Evolutionary conservation across 805 yeast genomes (phyloP), one percentile per base, ranked within the genome.

Genomic region (Hanseniaspora taiwanica): DNA sequence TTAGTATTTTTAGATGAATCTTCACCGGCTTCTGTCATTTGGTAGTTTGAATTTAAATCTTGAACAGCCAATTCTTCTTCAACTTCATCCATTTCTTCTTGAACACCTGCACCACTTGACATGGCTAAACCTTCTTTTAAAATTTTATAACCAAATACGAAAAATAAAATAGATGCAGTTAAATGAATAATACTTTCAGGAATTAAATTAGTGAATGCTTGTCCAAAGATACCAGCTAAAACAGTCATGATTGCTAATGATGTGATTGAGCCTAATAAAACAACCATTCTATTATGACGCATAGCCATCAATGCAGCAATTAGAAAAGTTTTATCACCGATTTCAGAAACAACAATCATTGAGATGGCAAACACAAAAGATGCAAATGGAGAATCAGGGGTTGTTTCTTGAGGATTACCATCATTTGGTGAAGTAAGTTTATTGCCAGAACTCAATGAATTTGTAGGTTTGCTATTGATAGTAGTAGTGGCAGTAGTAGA

Each of bases 241-340:
- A 91, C 66, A 1, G 98, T 86, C 98, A 91, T 91, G 41, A 91
- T 59, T 3, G 76, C 83, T 52, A 91, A 69, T 1, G 97, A 85
- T 12, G 81, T 58, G 48, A 85, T 84, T 3, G 95, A 91, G 13
- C 96, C 78, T 7, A 84, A 67, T 57, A 91, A 89, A n/a, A 91
- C 97, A 36, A 84, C 68, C 53, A 72, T 52, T 52, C 93, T 72
- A 16, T 87, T 74, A 60, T 86, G 79, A 56, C 84, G 82, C 97
- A 91, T 91, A 23, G 97, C 95, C 96, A 91, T 87, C 48, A 91
- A 68, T 2, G 96, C 97, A 27, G 98, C 96, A 51, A 91, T 85
- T 48, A 91, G 70, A 56, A 91, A 91, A 0, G 99, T 91, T 64
- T 91, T 91, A 60, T 91, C 99, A 44, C 98, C 98, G 44, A 91